A percentile compares a stretch with the other conserved stretches of the same genome.
Conservation (phyloP, 2,329 filamentous ascomycete genomes). For the Orbilia ellipsospora region DNA sequence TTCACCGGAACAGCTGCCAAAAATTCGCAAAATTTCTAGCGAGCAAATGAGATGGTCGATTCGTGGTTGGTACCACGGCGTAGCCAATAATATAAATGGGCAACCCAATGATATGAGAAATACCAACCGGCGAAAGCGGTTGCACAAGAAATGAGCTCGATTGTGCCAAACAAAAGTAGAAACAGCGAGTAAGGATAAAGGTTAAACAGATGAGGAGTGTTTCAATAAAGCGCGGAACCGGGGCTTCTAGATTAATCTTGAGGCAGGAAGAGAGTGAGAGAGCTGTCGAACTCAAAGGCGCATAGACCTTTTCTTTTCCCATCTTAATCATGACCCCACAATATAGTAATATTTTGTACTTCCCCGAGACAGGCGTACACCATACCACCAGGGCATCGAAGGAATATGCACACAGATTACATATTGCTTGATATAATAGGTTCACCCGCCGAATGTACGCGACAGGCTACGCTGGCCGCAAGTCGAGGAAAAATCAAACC, state of each 20-base stretch:
- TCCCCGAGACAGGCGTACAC: constrained; percentile 19
- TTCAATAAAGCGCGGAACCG: constrained; percentile 41
- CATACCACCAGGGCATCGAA: constrained; percentile 14
- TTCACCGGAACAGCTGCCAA: constrained; percentile 47
- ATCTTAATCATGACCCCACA: constrained; percentile 37
- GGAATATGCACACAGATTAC: constrained; percentile 15
- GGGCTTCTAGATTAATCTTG: constrained; percentile 41
- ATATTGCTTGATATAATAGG: constrained; percentile 24
- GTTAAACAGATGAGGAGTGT: constrained; percentile 23
- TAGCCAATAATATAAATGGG: constrained; percentile 48
- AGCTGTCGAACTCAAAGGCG: constrained; percentile 34
- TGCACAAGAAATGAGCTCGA: constrained; percentile 21
- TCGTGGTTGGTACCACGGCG: constrained; percentile 46
- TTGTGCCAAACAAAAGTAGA: constrained; percentile 21
- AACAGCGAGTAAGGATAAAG: constrained; percentile 22
- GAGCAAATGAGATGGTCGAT: constrained; percentile 50
- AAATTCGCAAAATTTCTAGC: constrained; percentile 33
- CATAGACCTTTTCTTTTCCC: constrained; percentile 30
- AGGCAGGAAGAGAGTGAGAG: background rate
- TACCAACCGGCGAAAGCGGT: constrained; percentile 31
- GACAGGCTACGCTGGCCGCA: constrained; percentile 3
- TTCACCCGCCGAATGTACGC: constrained; percentile 13
- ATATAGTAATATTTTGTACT: constrained; percentile 27
- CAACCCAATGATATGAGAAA: constrained; percentile 14
- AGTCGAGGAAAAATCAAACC: constrained; percentile 40